Conservation (phyloP, 192 early-diverging fungal genomes). For the Coemansia nantahalensis region DNA sequence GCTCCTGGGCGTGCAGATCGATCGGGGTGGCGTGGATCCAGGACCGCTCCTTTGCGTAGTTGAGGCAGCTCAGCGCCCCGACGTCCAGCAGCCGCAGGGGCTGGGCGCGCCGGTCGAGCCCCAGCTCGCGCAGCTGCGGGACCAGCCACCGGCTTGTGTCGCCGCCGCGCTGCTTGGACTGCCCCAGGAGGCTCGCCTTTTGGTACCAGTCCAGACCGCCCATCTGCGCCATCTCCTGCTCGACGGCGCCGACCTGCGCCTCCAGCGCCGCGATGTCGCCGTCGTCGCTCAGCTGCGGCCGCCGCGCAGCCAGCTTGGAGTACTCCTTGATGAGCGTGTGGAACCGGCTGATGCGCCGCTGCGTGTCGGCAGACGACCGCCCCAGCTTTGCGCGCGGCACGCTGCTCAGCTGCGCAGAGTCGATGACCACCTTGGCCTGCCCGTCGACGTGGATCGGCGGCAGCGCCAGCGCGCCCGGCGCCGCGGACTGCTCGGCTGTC, state of each 20-base stretch:
- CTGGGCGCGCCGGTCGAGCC: conserved; percentile 3
- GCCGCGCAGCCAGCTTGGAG: conserved; percentile 40
- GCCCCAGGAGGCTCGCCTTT: conserved; percentile 74
- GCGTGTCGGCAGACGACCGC: conserved; percentile 62
- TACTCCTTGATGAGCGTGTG: conserved; percentile 80
- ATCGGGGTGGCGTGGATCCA: conserved; percentile 77
- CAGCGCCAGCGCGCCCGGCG: conserved; percentile 3
- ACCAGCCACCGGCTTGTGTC: conserved; percentile 84
- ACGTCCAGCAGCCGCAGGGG: conserved; percentile 73
- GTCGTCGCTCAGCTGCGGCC: conserved; percentile 23
- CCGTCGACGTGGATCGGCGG: conserved; percentile 41
- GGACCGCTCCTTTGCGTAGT: conserved; percentile 63
- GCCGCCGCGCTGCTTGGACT: conserved; percentile 76
- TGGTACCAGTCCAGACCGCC: conserved; percentile 91
- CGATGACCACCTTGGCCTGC: conserved; percentile 24
- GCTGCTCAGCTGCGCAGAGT: background rate
- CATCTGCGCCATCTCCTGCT: conserved; percentile 51
- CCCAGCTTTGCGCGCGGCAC: conserved; percentile 44
- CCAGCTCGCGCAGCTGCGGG: conserved; percentile 52
- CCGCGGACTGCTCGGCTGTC: background rate
- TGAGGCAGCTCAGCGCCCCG: conserved; percentile 74
- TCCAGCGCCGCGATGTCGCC: conserved; percentile 57
- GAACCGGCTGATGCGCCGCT: conserved; percentile 70
- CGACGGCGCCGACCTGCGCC: conserved; percentile 12
- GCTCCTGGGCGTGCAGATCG: conserved; percentile 85